These are phyloP conservation scores for Tetraselmis chui DNA, from an alignment of 139 green algal genomes.

Conservation along the genomic window DNA sequence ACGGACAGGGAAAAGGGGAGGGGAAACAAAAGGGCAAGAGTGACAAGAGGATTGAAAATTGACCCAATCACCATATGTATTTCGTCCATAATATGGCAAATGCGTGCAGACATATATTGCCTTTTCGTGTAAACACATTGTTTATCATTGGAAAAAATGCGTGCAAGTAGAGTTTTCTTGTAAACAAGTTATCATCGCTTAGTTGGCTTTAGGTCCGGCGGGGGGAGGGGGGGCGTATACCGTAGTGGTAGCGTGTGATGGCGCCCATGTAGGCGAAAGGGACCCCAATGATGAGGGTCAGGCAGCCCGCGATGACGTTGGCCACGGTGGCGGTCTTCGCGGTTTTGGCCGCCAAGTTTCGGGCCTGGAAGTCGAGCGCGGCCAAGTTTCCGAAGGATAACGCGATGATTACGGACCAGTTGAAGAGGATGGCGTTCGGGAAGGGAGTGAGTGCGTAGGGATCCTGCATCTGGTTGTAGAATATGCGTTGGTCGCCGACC, in stretches of 20 bases:
- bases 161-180: too few species aligned
- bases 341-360: constrained; percentile 31
- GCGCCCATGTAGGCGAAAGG: constrained; percentile 23
- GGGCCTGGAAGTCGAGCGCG: constrained; percentile 39
- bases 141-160: too few species aligned
- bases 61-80: too few species aligned
- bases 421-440: constrained; percentile 34
- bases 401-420: constrained; percentile 33
- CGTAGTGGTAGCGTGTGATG: constrained; percentile 17
- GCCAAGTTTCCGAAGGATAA: constrained; percentile 36
- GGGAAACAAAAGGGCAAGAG: too few species aligned
- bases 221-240: not conserved
- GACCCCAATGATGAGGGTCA: constrained; percentile 24
- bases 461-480: constrained; percentile 22
- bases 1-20: too few species aligned
- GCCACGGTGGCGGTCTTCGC: constrained; percentile 16
- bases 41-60: too few species aligned
- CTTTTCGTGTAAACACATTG: too few species aligned
- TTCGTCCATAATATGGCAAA: too few species aligned
- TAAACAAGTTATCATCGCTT: too few species aligned
- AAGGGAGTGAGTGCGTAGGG: constrained; percentile 24
- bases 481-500: constrained; percentile 20
- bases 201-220: constrained; percentile 9
- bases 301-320: constrained; percentile 24
- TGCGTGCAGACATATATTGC: too few species aligned